These are phyloP conservation scores for Alternaria infectoria DNA, from an alignment of 2,329 filamentous ascomycete genomes.

Conservation along the genomic window DNA sequence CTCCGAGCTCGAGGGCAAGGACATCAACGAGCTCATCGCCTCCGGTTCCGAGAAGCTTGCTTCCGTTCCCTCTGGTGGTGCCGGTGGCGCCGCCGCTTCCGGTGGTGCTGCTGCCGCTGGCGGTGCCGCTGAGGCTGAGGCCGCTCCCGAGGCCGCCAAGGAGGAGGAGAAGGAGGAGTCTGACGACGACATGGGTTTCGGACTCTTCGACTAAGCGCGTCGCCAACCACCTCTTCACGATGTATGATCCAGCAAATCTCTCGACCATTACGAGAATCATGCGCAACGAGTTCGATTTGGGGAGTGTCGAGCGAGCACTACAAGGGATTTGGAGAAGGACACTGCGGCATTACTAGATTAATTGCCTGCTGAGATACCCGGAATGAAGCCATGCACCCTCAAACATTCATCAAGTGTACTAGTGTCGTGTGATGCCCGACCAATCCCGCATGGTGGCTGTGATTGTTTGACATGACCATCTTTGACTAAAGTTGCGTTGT, in stretches of 20 bases:
- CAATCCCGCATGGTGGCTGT: neutral
- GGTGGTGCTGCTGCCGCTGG: constrained; percentile 71
- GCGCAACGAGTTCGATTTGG: constrained; percentile 43
- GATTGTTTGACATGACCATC: neutral
- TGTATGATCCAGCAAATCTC: constrained; percentile 37
- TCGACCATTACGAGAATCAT: constrained; percentile 41
- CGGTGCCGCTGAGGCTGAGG: constrained; percentile 57
- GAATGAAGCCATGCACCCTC: constrained; percentile 48
- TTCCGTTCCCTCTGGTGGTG: constrained; percentile 93
- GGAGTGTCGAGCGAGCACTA: constrained; percentile 45
- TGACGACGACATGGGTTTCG: constrained; percentile 77
- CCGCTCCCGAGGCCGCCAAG: constrained; percentile 65
- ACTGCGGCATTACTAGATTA: constrained; percentile 23
- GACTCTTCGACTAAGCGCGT: constrained; percentile 68
- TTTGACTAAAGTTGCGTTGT: neutral
- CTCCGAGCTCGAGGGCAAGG: constrained; percentile 88
- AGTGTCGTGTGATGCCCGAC: neutral
- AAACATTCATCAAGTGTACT: neutral
- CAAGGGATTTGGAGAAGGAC: constrained; percentile 29
- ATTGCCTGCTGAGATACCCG: constrained; percentile 38
- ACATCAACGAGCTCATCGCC: constrained; percentile 93
- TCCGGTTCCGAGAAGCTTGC: constrained; percentile 93
- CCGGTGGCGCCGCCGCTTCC: constrained; percentile 71
- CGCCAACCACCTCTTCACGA: constrained; percentile 31
- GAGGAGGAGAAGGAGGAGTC: constrained; percentile 80